Evolutionary conservation across 2,329 filamentous ascomycete genomes (phyloP).

Genomic region (Fusarium hainanense): DNA sequence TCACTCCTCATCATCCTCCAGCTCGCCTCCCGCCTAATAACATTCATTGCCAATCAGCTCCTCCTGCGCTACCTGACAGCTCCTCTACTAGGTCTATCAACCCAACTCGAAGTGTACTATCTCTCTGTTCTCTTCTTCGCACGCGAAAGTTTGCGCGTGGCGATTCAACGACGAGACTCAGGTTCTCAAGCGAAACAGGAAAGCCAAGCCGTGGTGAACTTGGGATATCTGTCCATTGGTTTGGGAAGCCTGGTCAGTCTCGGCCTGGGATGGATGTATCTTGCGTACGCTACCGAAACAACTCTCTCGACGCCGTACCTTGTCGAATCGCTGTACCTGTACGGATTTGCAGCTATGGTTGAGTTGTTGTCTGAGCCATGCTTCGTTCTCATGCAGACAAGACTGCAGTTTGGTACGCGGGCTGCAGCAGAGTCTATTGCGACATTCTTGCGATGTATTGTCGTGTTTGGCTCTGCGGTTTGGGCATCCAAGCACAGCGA

Average conservation of each 20-base stretch:
- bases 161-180: conserved; percentile 79
- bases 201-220: conserved; percentile 84
- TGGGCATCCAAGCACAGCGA: conserved; percentile 67
- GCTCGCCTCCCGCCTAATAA: conserved; percentile 85
- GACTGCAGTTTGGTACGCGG: conserved; percentile 81
- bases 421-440: conserved; percentile 86
- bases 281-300: conserved; percentile 60
- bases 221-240: conserved; percentile 81
- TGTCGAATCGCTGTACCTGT: conserved; percentile 61
- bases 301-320: conserved; percentile 73
- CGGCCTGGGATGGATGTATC: conserved; percentile 75
- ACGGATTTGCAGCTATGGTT: conserved; percentile 68
- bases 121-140: conserved; percentile 95
- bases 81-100: conserved; percentile 82
- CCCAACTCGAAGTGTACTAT: conserved; percentile 92
- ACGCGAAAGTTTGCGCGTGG: conserved; percentile 89
- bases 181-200: conserved; percentile 44
- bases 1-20: conserved; percentile 90
- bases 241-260: conserved; percentile 74
- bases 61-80: conserved; percentile 90
- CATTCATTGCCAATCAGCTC: conserved; percentile 91
- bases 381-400: conserved; percentile 88
- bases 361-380: conserved; percentile 89
- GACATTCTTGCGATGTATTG: conserved; percentile 79
- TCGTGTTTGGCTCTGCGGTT: conserved; percentile 77